A percentile compares a stretch with the other conserved stretches of the same genome.
Evolutionary conservation across 768 basidiomycete species (phyloP).

Genomic region (Erythrobasidium yunnanense): DNA sequence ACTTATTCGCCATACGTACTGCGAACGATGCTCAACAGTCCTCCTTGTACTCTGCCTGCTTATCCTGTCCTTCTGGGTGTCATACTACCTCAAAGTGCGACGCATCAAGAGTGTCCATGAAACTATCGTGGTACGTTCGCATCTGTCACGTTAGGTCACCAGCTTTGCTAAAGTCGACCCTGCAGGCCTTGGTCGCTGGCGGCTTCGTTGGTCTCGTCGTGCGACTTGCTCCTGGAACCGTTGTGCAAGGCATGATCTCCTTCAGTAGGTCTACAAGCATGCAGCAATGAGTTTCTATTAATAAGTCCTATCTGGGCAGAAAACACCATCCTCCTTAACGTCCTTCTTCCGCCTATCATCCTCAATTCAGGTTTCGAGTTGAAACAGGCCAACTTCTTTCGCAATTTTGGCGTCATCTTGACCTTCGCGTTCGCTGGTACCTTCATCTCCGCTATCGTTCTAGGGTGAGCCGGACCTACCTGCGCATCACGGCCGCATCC

Average conservation of each 20-base stretch:
- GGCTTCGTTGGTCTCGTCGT: constrained; percentile 91
- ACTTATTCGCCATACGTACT: not conserved
- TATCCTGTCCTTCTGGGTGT: constrained; percentile 85
- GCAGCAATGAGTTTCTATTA: no score
- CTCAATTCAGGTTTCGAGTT: constrained; percentile 95
- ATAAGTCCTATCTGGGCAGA: no score
- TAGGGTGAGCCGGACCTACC: constrained; percentile 60
- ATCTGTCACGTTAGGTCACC: no score
- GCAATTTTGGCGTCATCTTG: constrained; percentile 92
- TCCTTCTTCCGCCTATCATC: constrained; percentile 95
- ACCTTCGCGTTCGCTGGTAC: constrained; percentile 55
- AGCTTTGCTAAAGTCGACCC: not conserved
- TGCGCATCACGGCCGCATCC: constrained; percentile 49
- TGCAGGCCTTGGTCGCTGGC: constrained; percentile 41
- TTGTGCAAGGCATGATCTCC: constrained; percentile 90
- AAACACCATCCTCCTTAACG: constrained; percentile 94
- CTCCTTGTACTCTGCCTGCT: constrained; percentile 55
- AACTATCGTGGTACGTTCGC: constrained; percentile 58
- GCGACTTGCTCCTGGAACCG: constrained; percentile 75
- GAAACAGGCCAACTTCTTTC: constrained; percentile 97
- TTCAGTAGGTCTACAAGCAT: no score
- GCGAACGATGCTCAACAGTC: not conserved
- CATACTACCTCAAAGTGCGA: constrained; percentile 95
- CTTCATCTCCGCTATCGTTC: constrained; percentile 87
- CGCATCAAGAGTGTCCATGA: constrained; percentile 91